Base-by-base conservation (phyloP, 768 basidiomycete species). In the Xanthoconium purpureum region DNA sequence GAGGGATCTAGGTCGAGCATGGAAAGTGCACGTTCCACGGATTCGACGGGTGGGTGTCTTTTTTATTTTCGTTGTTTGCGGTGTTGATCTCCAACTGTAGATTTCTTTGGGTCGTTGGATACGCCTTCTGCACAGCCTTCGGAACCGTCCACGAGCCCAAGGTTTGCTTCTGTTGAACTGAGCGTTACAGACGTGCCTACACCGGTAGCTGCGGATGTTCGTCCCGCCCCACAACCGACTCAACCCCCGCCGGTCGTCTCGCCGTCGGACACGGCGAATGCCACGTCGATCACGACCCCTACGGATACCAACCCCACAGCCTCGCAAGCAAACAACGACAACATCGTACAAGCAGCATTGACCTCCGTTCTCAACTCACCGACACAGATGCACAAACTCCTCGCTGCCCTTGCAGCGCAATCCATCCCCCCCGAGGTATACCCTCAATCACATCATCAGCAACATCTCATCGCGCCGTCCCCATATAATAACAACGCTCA, bases 341-440 rank as follows among this genome's bases (percentile, higher is more conserved):
- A 72, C 8, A 75, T 78, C 17, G 73, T 84, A 39, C 80, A 84
- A 58, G 67, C 75, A 11, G 74, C 81, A 9, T 71, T 86, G 36
- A 76, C 81, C 45, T 80, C 81, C 54, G 73, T 87, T 28, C 67
- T 76, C 48, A 74, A 63, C 40, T 75, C 81, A 0, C 83, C 84
- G 0, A 63, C 68, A 1, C 83, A 87, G 62, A 76, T 88, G 50
- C 84, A 87, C 57, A 79, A 82, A 51, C 71, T 88, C 9, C 71
- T 86, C 17, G 71, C 75, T 0, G 75, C 79, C 0, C 73, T 85
- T 1, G 61, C 67, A 57, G 50, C 66, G 13, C 68, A 64, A 47
- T 59, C 67, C 1, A 60, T 71, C 43, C 44, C 58, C 32, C 54
- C 63, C 14, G 67, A 73, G 3, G 55, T 61, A 29, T 55, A 73